Percentiles rank a stretch among this genome's conserved stretches.
These are phyloP conservation scores for Sclerotinia subarctica DNA, from an alignment of 2,329 filamentous ascomycete genomes.

Conservation along the genomic window DNA sequence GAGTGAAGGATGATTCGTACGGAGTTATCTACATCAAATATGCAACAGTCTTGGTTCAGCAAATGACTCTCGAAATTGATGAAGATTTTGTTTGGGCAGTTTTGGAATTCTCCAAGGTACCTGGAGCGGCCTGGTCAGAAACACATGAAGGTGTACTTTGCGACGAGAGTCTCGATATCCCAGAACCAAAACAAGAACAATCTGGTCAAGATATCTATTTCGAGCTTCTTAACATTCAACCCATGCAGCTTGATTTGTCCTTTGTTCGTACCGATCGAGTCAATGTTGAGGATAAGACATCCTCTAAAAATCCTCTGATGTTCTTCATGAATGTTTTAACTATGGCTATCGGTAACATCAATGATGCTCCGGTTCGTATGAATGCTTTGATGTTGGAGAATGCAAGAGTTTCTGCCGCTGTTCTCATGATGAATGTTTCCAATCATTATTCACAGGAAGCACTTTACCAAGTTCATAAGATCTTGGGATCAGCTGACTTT, in stretches of 20 bases:
- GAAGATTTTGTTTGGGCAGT: slow-evolving; percentile 98
- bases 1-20: slow-evolving; percentile 97
- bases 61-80: slow-evolving; percentile 97
- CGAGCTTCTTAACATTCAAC: slow-evolving; percentile 92
- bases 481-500: slow-evolving; percentile 95
- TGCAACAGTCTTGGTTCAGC: slow-evolving; percentile 85
- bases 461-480: slow-evolving; percentile 93
- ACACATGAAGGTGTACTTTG: slow-evolving; percentile 76
- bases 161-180: slow-evolving; percentile 85
- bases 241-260: slow-evolving; percentile 95
- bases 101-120: slow-evolving; percentile 90
- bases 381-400: slow-evolving; percentile 96
- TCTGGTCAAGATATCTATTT: slow-evolving; percentile 95
- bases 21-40: slow-evolving; percentile 99
- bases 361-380: slow-evolving; percentile 90
- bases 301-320: slow-evolving; percentile 91
- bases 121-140: slow-evolving; percentile 82
- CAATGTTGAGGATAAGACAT: slow-evolving; percentile 92
- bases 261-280: slow-evolving; percentile 96
- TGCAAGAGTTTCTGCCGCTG: slow-evolving; percentile 80
- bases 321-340: slow-evolving; percentile 98
- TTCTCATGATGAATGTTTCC: slow-evolving; percentile 80
- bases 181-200: slow-evolving; percentile 82
- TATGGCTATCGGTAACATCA: slow-evolving; percentile 99
- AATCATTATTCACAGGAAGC: slow-evolving; percentile 97